A percentile compares a stretch with the other conserved stretches of the same genome.
Evolutionary conservation across 2,329 filamentous ascomycete species (phyloP).

Genomic region (Magnaporthiopsis poae): DNA sequence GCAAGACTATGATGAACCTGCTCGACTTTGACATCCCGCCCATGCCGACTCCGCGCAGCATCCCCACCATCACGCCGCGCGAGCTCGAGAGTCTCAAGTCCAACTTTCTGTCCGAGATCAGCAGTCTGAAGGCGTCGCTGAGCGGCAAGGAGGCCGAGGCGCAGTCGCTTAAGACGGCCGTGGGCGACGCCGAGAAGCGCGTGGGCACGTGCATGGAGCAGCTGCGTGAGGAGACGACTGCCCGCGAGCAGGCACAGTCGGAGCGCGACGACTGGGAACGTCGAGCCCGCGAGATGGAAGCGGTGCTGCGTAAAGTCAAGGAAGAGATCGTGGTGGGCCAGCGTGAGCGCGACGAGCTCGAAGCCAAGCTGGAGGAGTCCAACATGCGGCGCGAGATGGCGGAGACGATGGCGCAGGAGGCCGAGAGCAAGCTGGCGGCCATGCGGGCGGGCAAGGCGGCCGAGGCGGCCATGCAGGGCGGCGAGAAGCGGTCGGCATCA

Average conservation of each 20-base stretch:
- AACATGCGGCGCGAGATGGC: conserved; percentile 65
- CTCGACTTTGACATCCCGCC: conserved; percentile 92
- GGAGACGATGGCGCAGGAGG: conserved; percentile 66
- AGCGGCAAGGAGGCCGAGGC: conserved; percentile 91
- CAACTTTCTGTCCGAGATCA: conserved; percentile 81
- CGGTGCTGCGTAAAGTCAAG: conserved; percentile 66
- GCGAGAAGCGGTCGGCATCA: conserved; percentile 16
- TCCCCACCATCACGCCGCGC: conserved; percentile 81
- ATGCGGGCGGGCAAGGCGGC: conserved; percentile 48
- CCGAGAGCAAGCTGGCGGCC: conserved; percentile 64
- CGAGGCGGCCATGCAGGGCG: conserved; percentile 32
- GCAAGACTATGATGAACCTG: conserved; percentile 52
- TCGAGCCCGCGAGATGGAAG: conserved; percentile 76
- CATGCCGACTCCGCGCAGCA: conserved; percentile 78
- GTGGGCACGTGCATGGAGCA: conserved; percentile 79
- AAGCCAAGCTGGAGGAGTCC: conserved; percentile 64
- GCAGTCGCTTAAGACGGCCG: conserved; percentile 72
- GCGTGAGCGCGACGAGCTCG: conserved; percentile 69
- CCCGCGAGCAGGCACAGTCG: conserved; percentile 60
- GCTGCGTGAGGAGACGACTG: conserved; percentile 63
- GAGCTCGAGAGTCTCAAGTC: conserved; percentile 92
- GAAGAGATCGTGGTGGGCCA: conserved; percentile 71
- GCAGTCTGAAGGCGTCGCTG: conserved; percentile 81
- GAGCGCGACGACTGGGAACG: conserved; percentile 79
- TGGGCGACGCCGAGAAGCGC: conserved; percentile 82